Conservation (phyloP, 345 rosid genomes). For the Fremontodendron californicum region DNA sequence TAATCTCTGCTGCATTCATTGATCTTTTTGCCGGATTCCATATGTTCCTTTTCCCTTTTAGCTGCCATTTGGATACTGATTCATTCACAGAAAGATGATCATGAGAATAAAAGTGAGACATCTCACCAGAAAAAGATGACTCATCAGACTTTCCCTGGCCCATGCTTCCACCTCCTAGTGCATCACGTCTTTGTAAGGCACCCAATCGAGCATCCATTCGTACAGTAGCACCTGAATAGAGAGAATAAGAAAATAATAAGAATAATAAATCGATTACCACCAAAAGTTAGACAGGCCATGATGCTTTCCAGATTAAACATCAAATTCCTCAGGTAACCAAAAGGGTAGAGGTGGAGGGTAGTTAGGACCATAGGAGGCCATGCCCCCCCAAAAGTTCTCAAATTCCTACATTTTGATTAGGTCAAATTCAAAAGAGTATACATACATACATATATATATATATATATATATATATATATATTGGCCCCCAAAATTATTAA, state of each 20-base stretch:
- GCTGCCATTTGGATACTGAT: constrained; percentile 73
- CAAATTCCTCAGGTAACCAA: background rate
- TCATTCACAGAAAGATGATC: constrained; percentile 43
- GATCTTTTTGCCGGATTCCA: constrained; percentile 55
- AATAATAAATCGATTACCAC: background rate
- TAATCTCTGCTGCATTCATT: constrained; percentile 27
- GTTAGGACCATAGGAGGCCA: background rate
- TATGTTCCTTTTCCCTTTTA: constrained; percentile 78
- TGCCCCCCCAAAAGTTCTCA: background rate
- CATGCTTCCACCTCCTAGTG: constrained; percentile 50
- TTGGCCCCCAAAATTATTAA: background rate
- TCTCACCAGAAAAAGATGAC: constrained; percentile 65
- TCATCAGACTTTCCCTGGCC: constrained; percentile 71
- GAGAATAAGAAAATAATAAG: background rate
- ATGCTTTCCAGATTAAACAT: background rate
- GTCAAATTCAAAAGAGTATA: background rate
- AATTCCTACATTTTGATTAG: background rate
- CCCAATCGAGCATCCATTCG: constrained; percentile 27
- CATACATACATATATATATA: too few species aligned
- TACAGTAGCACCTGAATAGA: constrained; percentile 29
- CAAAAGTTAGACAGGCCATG: background rate
- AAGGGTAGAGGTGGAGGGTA: background rate
- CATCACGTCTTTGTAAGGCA: constrained; percentile 36
- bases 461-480: background rate
- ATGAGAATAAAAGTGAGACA: constrained; percentile 42